Evolutionary conservation across 805 yeast species (phyloP).

Genomic region (Saccharomycopsis javanensis): DNA sequence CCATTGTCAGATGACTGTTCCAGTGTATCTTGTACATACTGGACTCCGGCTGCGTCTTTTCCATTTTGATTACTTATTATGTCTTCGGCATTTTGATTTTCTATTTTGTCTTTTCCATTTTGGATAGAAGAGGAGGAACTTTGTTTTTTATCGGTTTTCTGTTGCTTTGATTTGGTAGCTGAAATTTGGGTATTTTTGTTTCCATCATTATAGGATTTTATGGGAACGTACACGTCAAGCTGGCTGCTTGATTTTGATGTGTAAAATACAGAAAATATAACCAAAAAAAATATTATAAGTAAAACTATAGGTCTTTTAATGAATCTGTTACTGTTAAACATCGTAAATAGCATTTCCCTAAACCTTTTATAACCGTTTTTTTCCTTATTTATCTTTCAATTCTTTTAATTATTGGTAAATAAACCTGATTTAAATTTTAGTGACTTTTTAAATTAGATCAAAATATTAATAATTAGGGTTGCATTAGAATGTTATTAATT

Average conservation of each 20-base stretch:
- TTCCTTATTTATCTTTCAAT: too few species aligned
- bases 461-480: too few species aligned
- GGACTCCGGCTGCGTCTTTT: neutral
- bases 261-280: slow-evolving; percentile 12
- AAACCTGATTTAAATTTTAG: too few species aligned
- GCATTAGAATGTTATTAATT: too few species aligned
- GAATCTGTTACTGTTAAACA: slow-evolving; percentile 2
- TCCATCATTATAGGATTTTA: neutral
- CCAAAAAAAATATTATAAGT: slow-evolving; percentile 6
- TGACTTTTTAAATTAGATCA: too few species aligned
- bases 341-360: too few species aligned
- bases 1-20: too few species aligned
- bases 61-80: neutral
- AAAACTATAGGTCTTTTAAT: slow-evolving; percentile 9
- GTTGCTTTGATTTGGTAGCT: neutral
- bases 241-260: slow-evolving; percentile 16
- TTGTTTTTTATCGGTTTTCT: neutral
- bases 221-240: neutral
- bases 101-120: neutral
- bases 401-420: neutral
- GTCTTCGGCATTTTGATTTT: too few species aligned
- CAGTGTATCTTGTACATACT: too few species aligned
- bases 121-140: too few species aligned
- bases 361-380: too few species aligned
- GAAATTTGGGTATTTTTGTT: neutral